Percentiles rank a stretch among this genome's conserved stretches.
Evolutionary conservation across 345 rosid species (phyloP).

Genomic region (Brassica cretica): DNA sequence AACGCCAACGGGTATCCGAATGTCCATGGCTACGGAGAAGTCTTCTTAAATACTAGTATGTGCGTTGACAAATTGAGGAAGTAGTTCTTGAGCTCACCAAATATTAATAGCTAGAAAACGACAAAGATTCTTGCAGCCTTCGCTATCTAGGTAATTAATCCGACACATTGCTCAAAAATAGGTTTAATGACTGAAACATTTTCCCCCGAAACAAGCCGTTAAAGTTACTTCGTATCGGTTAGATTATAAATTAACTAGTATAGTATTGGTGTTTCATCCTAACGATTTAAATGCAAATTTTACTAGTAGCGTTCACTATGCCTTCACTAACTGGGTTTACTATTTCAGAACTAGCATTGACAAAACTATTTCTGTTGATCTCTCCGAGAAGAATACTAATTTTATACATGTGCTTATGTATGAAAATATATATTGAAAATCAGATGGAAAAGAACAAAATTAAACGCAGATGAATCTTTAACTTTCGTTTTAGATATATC

Average conservation of each 20-base stretch:
- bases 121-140: slow-evolving; percentile 22
- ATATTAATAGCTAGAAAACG: slow-evolving; percentile 22
- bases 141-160: slow-evolving; percentile 26
- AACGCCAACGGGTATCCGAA: too few species aligned
- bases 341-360: neutral
- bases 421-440: neutral
- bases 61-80: neutral
- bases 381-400: neutral
- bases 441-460: neutral
- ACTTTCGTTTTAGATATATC: neutral
- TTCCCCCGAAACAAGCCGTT: neutral
- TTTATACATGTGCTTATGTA: neutral
- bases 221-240: slow-evolving; percentile 4
- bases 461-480: slow-evolving; percentile 31
- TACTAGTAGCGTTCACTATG: neutral
- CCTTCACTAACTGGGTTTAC: neutral
- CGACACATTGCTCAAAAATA: slow-evolving; percentile 16
- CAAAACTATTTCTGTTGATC: neutral
- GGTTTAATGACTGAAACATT: slow-evolving; percentile 12
- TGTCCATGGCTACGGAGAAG: neutral
- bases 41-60: neutral
- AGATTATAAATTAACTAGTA: neutral
- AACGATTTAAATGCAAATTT: neutral
- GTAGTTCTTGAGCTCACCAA: slow-evolving; percentile 9
- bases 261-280: neutral